phyloP scores from a whole-genome alignment of 768 basidiomycete genomes.

The Pulveroboletus sp. region DNA sequence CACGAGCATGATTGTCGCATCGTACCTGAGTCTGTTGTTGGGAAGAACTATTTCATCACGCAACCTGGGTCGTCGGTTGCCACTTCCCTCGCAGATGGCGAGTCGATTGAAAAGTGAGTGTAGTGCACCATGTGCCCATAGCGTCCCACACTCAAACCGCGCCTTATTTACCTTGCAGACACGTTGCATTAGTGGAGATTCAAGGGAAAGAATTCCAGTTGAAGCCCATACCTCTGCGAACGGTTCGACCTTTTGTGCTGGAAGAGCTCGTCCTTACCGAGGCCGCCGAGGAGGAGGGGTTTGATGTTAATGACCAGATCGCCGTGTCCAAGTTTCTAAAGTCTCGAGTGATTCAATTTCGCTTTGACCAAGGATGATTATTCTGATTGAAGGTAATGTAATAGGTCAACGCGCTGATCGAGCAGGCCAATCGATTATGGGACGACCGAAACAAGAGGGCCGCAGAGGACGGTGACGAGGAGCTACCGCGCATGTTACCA shows the following conservation, averaged over 20 bases:
- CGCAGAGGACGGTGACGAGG: constrained; percentile 55
- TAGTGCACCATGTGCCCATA: not conserved
- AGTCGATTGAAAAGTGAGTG: constrained; percentile 80
- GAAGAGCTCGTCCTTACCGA: constrained; percentile 75
- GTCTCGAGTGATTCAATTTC: constrained; percentile 44
- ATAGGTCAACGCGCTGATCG: constrained; percentile 76
- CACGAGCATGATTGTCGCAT: constrained; percentile 98
- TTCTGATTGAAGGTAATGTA: constrained; percentile 1
- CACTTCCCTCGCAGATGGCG: constrained; percentile 90
- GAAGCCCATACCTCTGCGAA: constrained; percentile 80
- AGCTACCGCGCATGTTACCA: constrained; percentile 71
- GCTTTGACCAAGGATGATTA: not conserved
- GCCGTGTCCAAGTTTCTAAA: constrained; percentile 80
- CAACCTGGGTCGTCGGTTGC: constrained; percentile 96
- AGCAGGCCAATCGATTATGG: constrained; percentile 53
- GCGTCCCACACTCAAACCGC: not conserved
- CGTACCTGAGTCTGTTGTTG: constrained; percentile 83
- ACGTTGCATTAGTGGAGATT: constrained; percentile 85
- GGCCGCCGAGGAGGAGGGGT: constrained; percentile 68
- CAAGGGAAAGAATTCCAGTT: constrained; percentile 85
- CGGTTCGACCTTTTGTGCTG: constrained; percentile 91
- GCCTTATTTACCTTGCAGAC: constrained; percentile 42
- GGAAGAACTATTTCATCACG: constrained; percentile 85
- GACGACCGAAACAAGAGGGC: constrained; percentile 35
- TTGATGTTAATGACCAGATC: constrained; percentile 77